Conservation (phyloP, 441 rosid species). For the Pelargonium australe region DNA sequence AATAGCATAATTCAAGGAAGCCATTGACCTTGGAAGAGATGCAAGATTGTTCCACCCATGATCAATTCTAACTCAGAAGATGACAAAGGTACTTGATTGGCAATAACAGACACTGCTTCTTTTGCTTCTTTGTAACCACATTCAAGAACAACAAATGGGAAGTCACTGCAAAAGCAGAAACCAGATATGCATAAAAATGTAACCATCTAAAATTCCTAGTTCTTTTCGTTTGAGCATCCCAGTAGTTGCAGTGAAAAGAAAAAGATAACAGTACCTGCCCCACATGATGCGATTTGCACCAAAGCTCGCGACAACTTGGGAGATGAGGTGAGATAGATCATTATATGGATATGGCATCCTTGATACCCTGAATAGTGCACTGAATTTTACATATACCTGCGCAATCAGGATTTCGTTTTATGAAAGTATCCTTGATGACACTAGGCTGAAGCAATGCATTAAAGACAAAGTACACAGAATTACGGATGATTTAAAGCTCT, state of each 20-base stretch:
- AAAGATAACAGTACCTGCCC: conserved; percentile 55
- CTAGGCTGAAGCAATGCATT: too few species aligned
- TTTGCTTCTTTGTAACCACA: conserved; percentile 69
- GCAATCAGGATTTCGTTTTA: conserved; percentile 10
- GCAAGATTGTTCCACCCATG: conserved; percentile 59
- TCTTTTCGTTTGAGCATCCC: not conserved
- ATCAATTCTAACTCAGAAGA: conserved; percentile 61
- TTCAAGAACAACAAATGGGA: conserved; percentile 77
- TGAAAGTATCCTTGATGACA: too few species aligned
- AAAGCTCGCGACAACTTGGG: conserved; percentile 50
- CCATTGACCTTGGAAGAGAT: conserved; percentile 63
- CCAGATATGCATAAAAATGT: not conserved
- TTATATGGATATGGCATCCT: conserved; percentile 55
- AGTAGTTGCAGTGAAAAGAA: not conserved
- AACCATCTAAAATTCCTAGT: not conserved
- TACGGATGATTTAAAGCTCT: too few species aligned
- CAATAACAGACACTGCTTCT: conserved; percentile 49
- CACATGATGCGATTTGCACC: conserved; percentile 83
- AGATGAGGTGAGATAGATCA: conserved; percentile 50
- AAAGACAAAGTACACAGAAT: too few species aligned
- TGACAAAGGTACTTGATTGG: conserved; percentile 43
- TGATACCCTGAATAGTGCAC: conserved; percentile 80
- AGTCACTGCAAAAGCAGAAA: conserved; percentile 46
- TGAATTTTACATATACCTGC: conserved; percentile 79
- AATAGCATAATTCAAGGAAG: conserved; percentile 19